Base-by-base conservation (phyloP, 306 rosid species). In the Prosopis cineraria region DNA sequence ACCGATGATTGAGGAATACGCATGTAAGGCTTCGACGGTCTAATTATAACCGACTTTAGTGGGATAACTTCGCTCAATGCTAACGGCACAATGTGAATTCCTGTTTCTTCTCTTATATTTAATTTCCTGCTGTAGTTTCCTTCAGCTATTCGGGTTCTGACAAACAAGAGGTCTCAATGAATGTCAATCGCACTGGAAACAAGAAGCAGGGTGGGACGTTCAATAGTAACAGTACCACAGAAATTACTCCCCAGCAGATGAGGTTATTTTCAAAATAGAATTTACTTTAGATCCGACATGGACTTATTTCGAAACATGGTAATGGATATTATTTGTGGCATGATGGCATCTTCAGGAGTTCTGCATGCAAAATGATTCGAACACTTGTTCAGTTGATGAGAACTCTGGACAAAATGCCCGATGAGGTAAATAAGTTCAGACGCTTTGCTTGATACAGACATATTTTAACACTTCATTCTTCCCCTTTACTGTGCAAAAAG, bases 361-460 rank as follows among this genome's bases (percentile, higher is more conserved):
- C 98, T 83, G 98, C 98, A 31, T 95, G 98, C 84, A 92, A 95
- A 83, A 95, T 95, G 98, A 93, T 95, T 43, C 92, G 97, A 70
- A 95, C 98, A 30, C 85, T 95, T 39, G 97, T 95, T 87, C 98
- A 95, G 85, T 82, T 91, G 75, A 89, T 92, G 98, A 91, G 98
- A 89, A 95, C 98, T 88, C 87, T 94, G 81, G 98, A 95, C 85
- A 92, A 73, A 80, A 95, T 93, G 98, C 99, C 99, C 30, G 96
- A 93, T 70, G 99, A 93, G 89, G 98, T 95, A 84, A 85, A 67
- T 33, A 43, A 71, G 64, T 73, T 58, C 17, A 36, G 64, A 77
- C 76, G 43, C 60, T 55, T 55, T 55, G 63, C 77, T 79, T 78
- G 64, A 52, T 65, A 75, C 40, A 24, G 30, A 34, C 63, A 43